phyloP scores from a whole-genome alignment of 257 asterid species.

The Solanum bulbocastanum region DNA sequence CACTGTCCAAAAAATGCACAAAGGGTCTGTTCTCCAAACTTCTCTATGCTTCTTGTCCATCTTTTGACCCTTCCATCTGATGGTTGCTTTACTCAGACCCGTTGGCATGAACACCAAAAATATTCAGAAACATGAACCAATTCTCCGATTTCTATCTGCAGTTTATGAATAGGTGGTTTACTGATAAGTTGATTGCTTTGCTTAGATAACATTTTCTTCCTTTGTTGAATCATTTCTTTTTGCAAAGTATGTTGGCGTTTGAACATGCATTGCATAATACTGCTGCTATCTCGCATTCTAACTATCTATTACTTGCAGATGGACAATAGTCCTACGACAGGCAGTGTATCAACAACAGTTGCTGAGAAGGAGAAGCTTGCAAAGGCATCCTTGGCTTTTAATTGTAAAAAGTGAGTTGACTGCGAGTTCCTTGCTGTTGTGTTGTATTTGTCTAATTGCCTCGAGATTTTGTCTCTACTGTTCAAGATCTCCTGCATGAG shows the following conservation, averaged over 20 bases:
- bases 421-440: background rate
- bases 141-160: background rate
- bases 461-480: background rate
- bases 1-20: background rate
- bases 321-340: constrained; percentile 94
- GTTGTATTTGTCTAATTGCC: background rate
- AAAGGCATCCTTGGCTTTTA: constrained; percentile 77
- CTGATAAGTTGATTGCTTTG: background rate
- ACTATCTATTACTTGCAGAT: constrained; percentile 35
- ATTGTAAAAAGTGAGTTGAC: constrained; percentile 70
- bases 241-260: background rate
- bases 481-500: background rate
- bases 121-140: background rate
- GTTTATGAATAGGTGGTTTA: background rate
- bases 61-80: background rate
- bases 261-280: background rate
- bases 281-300: background rate
- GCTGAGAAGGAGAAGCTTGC: constrained; percentile 83
- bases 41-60: background rate
- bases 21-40: background rate
- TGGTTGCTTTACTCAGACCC: background rate
- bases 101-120: background rate
- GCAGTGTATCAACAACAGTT: constrained; percentile 78
- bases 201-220: background rate
- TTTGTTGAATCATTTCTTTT: background rate